Base-by-base conservation (phyloP, 345 rosid species). In the Cardamine resedifolia region DNA sequence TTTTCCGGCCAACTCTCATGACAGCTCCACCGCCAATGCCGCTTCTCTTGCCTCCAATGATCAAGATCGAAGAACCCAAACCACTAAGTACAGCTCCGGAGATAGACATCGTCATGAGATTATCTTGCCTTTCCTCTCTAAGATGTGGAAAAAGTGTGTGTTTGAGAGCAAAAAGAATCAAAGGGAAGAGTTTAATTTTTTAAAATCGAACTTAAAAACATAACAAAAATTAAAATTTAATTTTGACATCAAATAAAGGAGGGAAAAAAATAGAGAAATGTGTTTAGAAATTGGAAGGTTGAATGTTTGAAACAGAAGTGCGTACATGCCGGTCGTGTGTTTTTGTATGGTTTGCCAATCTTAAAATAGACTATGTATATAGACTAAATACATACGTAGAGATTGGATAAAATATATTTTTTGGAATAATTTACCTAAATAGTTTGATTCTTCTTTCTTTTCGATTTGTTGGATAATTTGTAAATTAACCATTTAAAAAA, bases 11-110 rank as follows among this genome's bases (percentile, higher is more conserved):
- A 68, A 68, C 10, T 18, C 10, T 68, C 41, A 60, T 23, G 8
- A 23, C 3, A 12, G 68, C 36, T 75, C 23, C 68, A n/a, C 57
- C 21, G 3, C 44, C 16, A 10, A 75, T 4, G 21, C 49, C n/a
- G 26, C 51, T 60, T 68, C 50, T 43, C 41, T 75, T 68, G 24
- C 64, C 57, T 60, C 58, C 28, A 2, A 7, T 68, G 23, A 51
- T 61, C 56, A 67, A 20, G 10, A 61, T 52, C 4, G 69, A 51
- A 9, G 78, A 68, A 55, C 74, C 31, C 1, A 68, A n/a, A 38
- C 74, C 74, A 61, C 18, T 61, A 61, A 75, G n/a, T 18, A 61
- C 43, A 43, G 43, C 64, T 61, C 74, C 78, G 3, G 78, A 51
- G 31, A 60, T 68, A 8, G 78, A 68, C 16, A 68, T 61, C 15